Evolutionary conservation across 257 asterid species (phyloP), one percentile per base, ranked within the genome.

Genomic region (Solanum rostratum): DNA sequence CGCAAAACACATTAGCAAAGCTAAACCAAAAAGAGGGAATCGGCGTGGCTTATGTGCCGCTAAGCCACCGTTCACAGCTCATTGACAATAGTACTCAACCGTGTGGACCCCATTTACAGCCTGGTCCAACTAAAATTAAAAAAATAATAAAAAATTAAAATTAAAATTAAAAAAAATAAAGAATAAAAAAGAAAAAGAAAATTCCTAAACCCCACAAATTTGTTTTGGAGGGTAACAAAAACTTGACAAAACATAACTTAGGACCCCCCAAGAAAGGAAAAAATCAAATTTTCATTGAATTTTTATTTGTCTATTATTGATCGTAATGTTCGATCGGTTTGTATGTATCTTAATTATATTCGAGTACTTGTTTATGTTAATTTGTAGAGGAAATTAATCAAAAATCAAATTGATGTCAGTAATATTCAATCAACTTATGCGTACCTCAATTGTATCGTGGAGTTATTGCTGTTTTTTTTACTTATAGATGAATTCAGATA

Each of bases 31-130:
- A 71, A 45, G 22, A 76, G 11, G 33, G 43, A 46, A 49, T 49
- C 82, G 45, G 82, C 43, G 57, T 76, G 82, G 82, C 82, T 27
- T 76, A 49, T 53, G 11, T 16, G 87, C 86, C 84, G 53, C 39
- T 37, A 85, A 83, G 79, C 90, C 88, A 88, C 89, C 89, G 86
- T 65, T 89, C 70, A 65, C 45, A 33, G 27, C 22, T 18, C 49
- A 30, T 10, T 82, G 80, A 68, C 45, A 49, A 52, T 45, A 37
- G 10, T 60, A 81, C 33, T 62, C 2, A 81, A 85, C 22, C 87
- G 71, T 41, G 90, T 87, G 89, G 90, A 45, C 81, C 91, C 88
- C 24, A n/a, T 11, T 83, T n/a, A 87, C 89, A 89, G 91, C 86
- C 88, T 88, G 91, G 85, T 80, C 84, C 29, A 59, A 84, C 84